These are phyloP conservation scores for Ilyonectria mors-panacis DNA, from an alignment of 2,329 filamentous ascomycete species.

Conservation along the genomic window DNA sequence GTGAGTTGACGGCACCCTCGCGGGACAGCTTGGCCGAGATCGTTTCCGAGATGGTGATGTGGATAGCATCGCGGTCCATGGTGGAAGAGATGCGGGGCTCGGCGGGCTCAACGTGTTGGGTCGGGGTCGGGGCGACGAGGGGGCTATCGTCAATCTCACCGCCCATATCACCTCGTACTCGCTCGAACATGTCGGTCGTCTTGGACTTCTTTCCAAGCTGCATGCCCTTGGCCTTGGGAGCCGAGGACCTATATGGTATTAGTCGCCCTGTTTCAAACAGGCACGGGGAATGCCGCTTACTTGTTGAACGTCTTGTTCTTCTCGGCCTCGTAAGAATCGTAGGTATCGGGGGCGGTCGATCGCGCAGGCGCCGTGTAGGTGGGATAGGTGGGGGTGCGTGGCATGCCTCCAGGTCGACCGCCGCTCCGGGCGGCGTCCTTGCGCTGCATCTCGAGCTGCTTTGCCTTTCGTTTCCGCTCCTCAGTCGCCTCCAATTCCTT, in stretches of 20 bases:
- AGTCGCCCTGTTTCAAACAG: constrained; percentile 17
- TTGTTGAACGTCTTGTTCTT: constrained; percentile 94
- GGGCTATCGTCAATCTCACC: constrained; percentile 85
- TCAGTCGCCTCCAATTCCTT: constrained; percentile 99
- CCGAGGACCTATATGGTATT: constrained; percentile 63
- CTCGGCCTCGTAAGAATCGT: constrained; percentile 95
- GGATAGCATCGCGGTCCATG: constrained; percentile 86
- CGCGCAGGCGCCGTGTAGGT: constrained; percentile 88
- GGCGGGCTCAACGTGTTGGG: constrained; percentile 66
- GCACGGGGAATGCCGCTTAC: constrained; percentile 59
- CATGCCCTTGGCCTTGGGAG: constrained; percentile 96
- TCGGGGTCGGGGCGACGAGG: constrained; percentile 72
- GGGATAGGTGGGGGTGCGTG: constrained; percentile 86
- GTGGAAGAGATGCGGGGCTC: constrained; percentile 75
- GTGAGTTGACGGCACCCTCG: constrained; percentile 88
- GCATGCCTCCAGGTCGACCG: constrained; percentile 68
- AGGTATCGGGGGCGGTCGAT: constrained; percentile 82
- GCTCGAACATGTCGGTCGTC: constrained; percentile 96
- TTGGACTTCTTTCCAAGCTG: constrained; percentile 99
- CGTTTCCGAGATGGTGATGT: constrained; percentile 89
- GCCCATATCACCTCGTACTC: constrained; percentile 93
- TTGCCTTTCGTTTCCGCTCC: constrained; percentile 98
- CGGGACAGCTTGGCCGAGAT: constrained; percentile 91
- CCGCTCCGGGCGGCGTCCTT: constrained; percentile 91
- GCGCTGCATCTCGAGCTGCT: constrained; percentile 98